These are phyloP conservation scores for Coccomyxa sp. DNA, from an alignment of 139 green algal species.

Conservation along the genomic window DNA sequence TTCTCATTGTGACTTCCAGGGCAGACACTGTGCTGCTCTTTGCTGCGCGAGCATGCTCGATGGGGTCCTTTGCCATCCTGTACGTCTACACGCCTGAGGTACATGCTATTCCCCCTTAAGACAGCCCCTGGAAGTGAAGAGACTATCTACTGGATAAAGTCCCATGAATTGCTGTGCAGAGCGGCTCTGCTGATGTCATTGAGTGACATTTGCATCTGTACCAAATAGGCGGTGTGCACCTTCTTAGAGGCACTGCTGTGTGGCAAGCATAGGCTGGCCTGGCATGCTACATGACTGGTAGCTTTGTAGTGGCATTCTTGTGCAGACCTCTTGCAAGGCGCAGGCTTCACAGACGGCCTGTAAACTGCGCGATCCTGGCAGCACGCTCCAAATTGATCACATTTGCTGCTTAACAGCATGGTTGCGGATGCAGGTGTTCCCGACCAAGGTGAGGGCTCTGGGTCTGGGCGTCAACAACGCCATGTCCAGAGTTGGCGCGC, in stretches of 20 bases:
- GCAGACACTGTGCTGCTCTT: constrained; percentile 47
- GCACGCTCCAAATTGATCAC: no score
- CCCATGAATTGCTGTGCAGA: background rate
- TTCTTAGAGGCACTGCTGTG: background rate
- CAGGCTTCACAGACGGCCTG: no score
- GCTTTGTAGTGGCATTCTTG: background rate
- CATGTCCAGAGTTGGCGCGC: constrained; percentile 51
- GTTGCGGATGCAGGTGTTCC: constrained; percentile 45
- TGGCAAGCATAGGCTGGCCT: no score
- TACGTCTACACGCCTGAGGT: constrained; percentile 76
- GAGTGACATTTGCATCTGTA: background rate
- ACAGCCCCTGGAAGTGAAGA: no score
- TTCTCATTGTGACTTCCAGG: background rate
- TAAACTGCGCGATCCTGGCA: no score
- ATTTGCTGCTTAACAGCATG: background rate
- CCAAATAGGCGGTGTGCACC: background rate
- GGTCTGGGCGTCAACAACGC: constrained; percentile 67
- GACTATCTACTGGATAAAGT: background rate
- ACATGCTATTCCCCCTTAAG: background rate
- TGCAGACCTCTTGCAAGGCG: no score
- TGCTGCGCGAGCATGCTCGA: constrained; percentile 41
- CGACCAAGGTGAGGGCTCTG: constrained; percentile 61
- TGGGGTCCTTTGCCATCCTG: constrained; percentile 63
- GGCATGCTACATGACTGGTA: background rate
- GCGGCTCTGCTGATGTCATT: background rate